These are phyloP conservation scores for Murraya koenigii DNA, from an alignment of 345 rosid species.

Conservation along the genomic window DNA sequence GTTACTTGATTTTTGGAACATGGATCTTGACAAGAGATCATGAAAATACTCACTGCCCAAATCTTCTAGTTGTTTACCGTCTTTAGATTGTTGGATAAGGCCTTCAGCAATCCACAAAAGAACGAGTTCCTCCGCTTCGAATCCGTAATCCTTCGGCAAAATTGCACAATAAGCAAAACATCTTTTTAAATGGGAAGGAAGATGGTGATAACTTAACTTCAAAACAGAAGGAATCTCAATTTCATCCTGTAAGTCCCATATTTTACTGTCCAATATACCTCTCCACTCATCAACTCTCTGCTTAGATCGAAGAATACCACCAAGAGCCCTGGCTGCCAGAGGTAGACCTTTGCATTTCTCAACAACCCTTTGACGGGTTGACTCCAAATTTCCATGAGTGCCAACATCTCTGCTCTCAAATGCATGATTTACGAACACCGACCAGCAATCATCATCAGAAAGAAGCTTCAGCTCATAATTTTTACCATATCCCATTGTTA, in stretches of 20 bases:
- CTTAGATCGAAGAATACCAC: neutral
- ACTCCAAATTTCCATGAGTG: neutral
- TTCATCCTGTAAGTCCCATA: neutral
- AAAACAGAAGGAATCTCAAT: neutral
- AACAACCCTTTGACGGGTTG: slow-evolving; percentile 2
- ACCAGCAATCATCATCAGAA: slow-evolving; percentile 17
- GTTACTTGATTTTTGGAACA: no score
- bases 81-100: neutral
- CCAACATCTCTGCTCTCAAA: neutral
- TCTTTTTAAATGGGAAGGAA: slow-evolving; percentile 24
- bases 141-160: neutral
- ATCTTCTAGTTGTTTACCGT: neutral
- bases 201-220: neutral
- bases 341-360: slow-evolving; percentile 10
- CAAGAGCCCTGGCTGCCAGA: slow-evolving; percentile 9
- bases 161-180: slow-evolving; percentile 28
- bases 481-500: neutral
- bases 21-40: slow-evolving; percentile 6
- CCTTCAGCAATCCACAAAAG: slow-evolving; percentile 31
- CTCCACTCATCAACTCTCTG: neutral
- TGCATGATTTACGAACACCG: slow-evolving; percentile 6
- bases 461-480: neutral
- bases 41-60: slow-evolving; percentile 7
- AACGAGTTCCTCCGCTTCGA: slow-evolving; percentile 4
- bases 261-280: neutral